Evolutionary conservation across 768 basidiomycete species (phyloP).

Genomic region (Tephrocybe sp.): DNA sequence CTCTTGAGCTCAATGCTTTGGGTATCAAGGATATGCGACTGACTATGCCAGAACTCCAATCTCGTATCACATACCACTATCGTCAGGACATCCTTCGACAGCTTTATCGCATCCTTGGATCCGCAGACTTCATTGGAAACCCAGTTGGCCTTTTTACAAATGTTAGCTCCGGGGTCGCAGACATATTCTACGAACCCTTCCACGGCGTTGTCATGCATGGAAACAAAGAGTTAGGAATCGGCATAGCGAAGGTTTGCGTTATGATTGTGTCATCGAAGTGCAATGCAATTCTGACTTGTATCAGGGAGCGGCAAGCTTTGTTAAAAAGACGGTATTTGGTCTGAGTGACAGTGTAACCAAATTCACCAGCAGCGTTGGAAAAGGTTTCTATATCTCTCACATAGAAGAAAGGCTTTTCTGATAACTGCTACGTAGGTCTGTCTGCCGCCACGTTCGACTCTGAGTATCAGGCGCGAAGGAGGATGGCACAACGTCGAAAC

Average conservation of each 20-base stretch:
- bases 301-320: slow-evolving; percentile 94
- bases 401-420: neutral
- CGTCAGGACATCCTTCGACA: slow-evolving; percentile 91
- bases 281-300: neutral
- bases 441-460: slow-evolving; percentile 97
- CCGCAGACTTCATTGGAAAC: slow-evolving; percentile 94
- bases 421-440: slow-evolving; percentile 50
- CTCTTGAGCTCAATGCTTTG: slow-evolving; percentile 90
- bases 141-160: slow-evolving; percentile 98
- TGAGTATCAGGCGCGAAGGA: slow-evolving; percentile 88
- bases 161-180: slow-evolving; percentile 95
- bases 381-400: slow-evolving; percentile 49
- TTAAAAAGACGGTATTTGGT: slow-evolving; percentile 98
- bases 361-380: slow-evolving; percentile 95
- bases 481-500: slow-evolving; percentile 89
- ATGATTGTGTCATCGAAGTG: neutral
- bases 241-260: slow-evolving; percentile 78
- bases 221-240: slow-evolving; percentile 89
- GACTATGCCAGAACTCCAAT: slow-evolving; percentile 79
- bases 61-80: slow-evolving; percentile 87
- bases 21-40: slow-evolving; percentile 93
- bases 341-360: slow-evolving; percentile 96
- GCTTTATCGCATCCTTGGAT: slow-evolving; percentile 95
- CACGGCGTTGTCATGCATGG: slow-evolving; percentile 96
- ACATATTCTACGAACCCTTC: slow-evolving; percentile 99